Evolutionary conservation across 495 filamentous ascomycete species (phyloP), one percentile per base, ranked within the genome.

Genomic region (Penicillium salamii): DNA sequence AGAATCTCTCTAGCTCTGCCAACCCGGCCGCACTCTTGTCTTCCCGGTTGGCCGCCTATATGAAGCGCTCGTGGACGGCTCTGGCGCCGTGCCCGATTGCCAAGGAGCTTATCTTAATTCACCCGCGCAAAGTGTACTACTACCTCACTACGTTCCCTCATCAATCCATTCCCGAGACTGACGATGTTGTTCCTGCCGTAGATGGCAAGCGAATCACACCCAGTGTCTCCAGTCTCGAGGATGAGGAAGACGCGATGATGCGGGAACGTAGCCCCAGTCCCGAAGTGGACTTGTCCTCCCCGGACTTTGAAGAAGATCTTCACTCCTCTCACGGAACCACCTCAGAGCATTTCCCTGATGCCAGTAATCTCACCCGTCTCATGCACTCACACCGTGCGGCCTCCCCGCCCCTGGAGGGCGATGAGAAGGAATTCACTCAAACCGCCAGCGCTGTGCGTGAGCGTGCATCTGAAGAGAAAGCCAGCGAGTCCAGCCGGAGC

Each of bases 351-450:
- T 64, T 61, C 32, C 51, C 61, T 5, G 51, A 57, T 44, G 44
- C 55, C 52, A 69, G 53, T 46, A 65, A 45, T 54, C 66, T 68
- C 51, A 61, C 72, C 58, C 67, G 60, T 52, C 58, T 77, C 42
- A 67, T 75, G 62, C 86, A 86, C 61, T 87, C 84, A 29, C 75
- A 84, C 47, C 83, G 87, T 46, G 85, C 84, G 7, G 81, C 81
- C 41, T 90, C 87, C 53, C 93, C 95, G 40, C 90, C 89, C 18
- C 79, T 97, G 23, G 93, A 98, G 72, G 87, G 89, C 54, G 93
- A 97, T 54, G 93, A 98, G 72, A 88, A 86, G 58, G 93, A 97
- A 69, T 98, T 98, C 62, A 96, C 90, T 3, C 90, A 92, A 70
- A 97, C 92, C 5, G 93, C 93, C 7, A 84, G 86, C 59, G 86